Evolutionary conservation across 1,284 basidiomycete genomes (phyloP).

Genomic region (Rhodotorula mucilaginosa): DNA sequence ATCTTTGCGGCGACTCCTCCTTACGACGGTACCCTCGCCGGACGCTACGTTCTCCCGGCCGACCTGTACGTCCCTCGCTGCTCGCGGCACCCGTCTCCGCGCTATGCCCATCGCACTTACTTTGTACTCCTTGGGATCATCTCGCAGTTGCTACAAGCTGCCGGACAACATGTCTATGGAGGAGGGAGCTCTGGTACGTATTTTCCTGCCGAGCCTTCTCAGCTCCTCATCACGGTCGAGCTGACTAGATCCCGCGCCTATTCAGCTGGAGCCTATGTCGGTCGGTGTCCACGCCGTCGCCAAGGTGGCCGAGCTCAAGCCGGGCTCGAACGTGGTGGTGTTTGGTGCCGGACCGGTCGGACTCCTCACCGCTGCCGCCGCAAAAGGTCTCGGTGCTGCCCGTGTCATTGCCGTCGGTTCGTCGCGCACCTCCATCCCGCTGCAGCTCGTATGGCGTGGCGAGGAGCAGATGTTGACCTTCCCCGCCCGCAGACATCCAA

Average conservation of each 20-base stretch:
- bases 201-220: constrained; percentile 26
- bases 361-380: constrained; percentile 82
- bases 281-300: constrained; percentile 87
- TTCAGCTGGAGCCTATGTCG: constrained; percentile 84
- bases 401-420: constrained; percentile 71
- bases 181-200: constrained; percentile 72
- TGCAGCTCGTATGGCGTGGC: neutral
- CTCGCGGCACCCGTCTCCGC: neutral
- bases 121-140: constrained; percentile 59
- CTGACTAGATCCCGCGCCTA: constrained; percentile 47
- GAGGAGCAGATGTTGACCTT: constrained; percentile 16
- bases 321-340: constrained; percentile 54
- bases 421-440: neutral
- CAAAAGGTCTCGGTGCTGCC: constrained; percentile 66
- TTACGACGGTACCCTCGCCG: constrained; percentile 78
- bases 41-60: constrained; percentile 54
- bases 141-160: constrained; percentile 81
- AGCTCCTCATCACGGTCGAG: neutral
- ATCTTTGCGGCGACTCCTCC: constrained; percentile 76
- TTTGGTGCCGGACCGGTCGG: constrained; percentile 91
- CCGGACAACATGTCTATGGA: constrained; percentile 72
- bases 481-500: constrained; percentile 62
- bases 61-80: constrained; percentile 23
- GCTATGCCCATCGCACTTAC: neutral
- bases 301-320: constrained; percentile 68